These are phyloP conservation scores for Streptanthus diversifolius DNA, from an alignment of 345 rosid genomes.

Conservation along the genomic window DNA sequence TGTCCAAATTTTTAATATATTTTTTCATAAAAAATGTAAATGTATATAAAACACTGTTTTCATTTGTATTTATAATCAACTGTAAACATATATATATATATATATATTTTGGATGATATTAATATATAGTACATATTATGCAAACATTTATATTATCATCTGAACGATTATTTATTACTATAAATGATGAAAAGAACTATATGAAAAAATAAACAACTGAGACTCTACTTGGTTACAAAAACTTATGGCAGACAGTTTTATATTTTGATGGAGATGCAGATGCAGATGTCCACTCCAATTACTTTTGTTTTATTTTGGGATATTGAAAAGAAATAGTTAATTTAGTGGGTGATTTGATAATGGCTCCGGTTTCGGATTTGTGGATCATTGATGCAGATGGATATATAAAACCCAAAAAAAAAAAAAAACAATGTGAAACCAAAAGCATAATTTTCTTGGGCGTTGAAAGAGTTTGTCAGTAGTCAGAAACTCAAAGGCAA, in stretches of 20 bases:
- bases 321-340: not conserved
- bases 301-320: constrained; percentile 8
- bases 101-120: too few relatives aligned
- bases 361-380: constrained; percentile 24
- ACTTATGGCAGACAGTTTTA: too few relatives aligned
- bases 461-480: constrained; percentile 32
- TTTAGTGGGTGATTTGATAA: constrained; percentile 25
- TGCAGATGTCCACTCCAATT: constrained; percentile 22
- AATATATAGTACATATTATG: too few relatives aligned
- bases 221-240: too few relatives aligned
- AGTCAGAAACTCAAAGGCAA: constrained; percentile 25
- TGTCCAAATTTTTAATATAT: not conserved
- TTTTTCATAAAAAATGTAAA: too few relatives aligned
- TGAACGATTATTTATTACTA: too few relatives aligned
- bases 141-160: too few relatives aligned
- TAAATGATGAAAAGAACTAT: too few relatives aligned
- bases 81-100: too few relatives aligned
- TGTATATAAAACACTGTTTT: too few relatives aligned
- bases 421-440: constrained; percentile 24
- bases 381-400: not conserved
- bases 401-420: not conserved
- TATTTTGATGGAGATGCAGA: not conserved
- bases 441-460: constrained; percentile 30
- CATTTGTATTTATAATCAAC: too few relatives aligned
- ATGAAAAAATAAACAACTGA: too few relatives aligned